Percentiles rank a stretch among this genome's conserved stretches.
These are phyloP conservation scores for Lactuca sativa DNA, from an alignment of 129 eudicot genomes.

Conservation along the genomic window DNA sequence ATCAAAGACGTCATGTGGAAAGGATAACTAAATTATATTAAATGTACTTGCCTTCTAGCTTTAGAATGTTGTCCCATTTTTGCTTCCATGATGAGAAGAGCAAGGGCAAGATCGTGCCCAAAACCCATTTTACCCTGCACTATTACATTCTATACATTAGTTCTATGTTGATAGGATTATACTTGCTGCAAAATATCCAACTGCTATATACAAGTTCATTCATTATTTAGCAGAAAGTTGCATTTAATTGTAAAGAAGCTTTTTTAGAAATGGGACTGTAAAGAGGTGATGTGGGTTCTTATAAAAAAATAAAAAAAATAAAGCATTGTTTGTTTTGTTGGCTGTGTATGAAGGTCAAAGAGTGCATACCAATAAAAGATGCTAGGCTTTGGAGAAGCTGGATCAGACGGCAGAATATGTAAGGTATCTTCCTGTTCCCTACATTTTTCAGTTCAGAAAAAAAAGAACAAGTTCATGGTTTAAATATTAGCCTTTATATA, in stretches of 20 bases:
- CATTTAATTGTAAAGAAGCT: neutral
- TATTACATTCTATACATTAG: neutral
- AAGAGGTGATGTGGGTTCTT: neutral
- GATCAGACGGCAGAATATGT: conserved; percentile 23
- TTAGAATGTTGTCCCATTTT: conserved; percentile 45
- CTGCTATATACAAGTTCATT: neutral
- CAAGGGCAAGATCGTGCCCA: conserved; percentile 49
- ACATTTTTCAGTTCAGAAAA: conserved; percentile 6
- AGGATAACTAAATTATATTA: neutral
- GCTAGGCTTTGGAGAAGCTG: conserved; percentile 37
- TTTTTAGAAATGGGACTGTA: neutral
- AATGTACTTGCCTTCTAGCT: conserved; percentile 53
- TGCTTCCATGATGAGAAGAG: conserved; percentile 50
- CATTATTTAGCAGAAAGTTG: neutral
- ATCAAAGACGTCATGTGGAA: neutral
- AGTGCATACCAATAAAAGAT: conserved; percentile 37
- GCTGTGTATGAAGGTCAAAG: neutral
- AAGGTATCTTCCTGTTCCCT: conserved; percentile 20
- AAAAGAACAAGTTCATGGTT: conserved; percentile 8
- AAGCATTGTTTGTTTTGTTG: neutral
- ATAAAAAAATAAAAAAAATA: neutral
- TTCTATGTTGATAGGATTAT: neutral
- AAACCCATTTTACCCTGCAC: conserved; percentile 57
- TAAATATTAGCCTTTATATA: neutral
- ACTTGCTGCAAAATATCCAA: neutral